Conservation (phyloP, 2,329 filamentous ascomycete species). For the Xylaria sp. region DNA sequence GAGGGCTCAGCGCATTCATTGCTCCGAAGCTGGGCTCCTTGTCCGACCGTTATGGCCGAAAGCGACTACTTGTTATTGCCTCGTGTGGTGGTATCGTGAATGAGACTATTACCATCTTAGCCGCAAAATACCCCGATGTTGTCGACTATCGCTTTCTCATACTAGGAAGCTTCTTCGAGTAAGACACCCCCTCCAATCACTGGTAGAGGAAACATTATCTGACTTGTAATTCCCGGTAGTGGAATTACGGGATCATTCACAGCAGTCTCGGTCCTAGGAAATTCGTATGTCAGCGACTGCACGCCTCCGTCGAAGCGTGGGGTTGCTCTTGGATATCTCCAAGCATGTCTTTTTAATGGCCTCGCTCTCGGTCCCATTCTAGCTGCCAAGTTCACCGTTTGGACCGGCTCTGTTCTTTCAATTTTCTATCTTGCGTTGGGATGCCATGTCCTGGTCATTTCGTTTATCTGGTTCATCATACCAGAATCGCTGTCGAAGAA, state of each 20-base stretch:
- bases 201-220: not conserved
- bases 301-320: conserved; percentile 81
- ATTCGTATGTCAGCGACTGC: conserved; percentile 92
- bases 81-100: conserved; percentile 78
- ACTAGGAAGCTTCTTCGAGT: conserved; percentile 77
- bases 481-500: conserved; percentile 86
- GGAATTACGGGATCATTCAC: conserved; percentile 91
- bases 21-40: conserved; percentile 85
- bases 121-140: conserved; percentile 76
- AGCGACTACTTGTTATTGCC: conserved; percentile 75
- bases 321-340: conserved; percentile 88
- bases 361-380: conserved; percentile 86
- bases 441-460: conserved; percentile 78
- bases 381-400: conserved; percentile 81
- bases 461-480: conserved; percentile 75
- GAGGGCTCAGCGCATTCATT: conserved; percentile 80
- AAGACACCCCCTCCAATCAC: conserved; percentile 11
- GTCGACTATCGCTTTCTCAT: conserved; percentile 84
- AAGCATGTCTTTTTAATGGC: conserved; percentile 89
- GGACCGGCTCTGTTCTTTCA: conserved; percentile 77
- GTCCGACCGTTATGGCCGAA: conserved; percentile 88
- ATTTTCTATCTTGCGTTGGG: conserved; percentile 84
- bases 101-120: conserved; percentile 81
- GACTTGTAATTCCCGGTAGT: conserved; percentile 25
- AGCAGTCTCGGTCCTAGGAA: conserved; percentile 76